Base-by-base conservation (phyloP, 257 asterid species). In the Nicotiana tabacum region DNA sequence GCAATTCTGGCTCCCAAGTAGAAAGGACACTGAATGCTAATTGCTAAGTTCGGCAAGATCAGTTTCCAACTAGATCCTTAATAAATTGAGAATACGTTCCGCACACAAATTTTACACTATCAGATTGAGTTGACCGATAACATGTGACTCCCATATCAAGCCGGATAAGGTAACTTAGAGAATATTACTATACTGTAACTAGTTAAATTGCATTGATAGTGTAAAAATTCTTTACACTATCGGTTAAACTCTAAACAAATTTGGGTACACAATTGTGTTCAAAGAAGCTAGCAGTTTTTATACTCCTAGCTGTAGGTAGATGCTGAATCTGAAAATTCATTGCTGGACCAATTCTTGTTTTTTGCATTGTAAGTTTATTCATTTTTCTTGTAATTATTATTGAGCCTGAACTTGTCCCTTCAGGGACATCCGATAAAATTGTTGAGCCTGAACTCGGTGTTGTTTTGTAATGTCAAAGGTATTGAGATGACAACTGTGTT, bases 1-100 rank as follows among this genome's bases (percentile, higher is more conserved):
- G 89, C 18, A 79, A 78, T 77, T 77, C 83, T 55, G 81, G 58
- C 78, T 85, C 91, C 65, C 94, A 58, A 84, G 84, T 74, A 35
- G 87, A 43, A 85, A 58, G 77, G 82, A 70, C 68, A 83, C 86
- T 61, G 84, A 58, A 78, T 11, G 61, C 35, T 46, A 72, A 46
- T 21, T 24, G 62, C 62, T 27, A 74, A 30, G 62, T 72, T 72
- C 46, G 39, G 21, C 37, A 72, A 11, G 35, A 62, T 13, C 0
- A 3, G 17, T 27, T 62, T 1, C 68, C 35, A 27, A 62, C 68
- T 0, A 6, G 8, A 57, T 5, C 9, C 4, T 57, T 57, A 6
- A 57, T 62, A 62, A 21, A 62, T 62, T 61, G 21, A 58, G 66
- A 21, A 21, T 30, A 61, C 5, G 33, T 61, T 21, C 4, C 0